A percentile compares a stretch with the other conserved stretches of the same genome.
Conservation (phyloP, 2,329 filamentous ascomycete species). For the Aspergillus jensenii region DNA sequence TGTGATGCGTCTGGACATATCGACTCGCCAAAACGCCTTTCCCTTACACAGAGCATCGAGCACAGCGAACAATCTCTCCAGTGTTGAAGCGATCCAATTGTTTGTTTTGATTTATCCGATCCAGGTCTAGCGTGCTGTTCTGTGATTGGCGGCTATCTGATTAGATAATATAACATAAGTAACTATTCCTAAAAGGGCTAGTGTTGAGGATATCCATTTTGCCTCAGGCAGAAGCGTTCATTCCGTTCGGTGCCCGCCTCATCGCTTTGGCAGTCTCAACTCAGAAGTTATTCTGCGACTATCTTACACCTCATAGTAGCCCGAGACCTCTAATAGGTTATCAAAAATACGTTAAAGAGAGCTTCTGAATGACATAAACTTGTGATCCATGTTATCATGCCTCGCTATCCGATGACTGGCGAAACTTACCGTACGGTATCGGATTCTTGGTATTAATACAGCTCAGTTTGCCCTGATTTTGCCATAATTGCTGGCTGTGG, state of each 20-base stretch:
- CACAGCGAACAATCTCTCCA: not conserved
- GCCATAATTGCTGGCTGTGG: not conserved
- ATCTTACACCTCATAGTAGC: not conserved
- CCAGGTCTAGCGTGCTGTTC: constrained; percentile 3
- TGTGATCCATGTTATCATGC: constrained; percentile 6
- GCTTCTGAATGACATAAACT: not conserved
- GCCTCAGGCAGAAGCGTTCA: not conserved
- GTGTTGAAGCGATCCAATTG: constrained; percentile 2
- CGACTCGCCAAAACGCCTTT: not conserved
- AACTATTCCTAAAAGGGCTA: not conserved
- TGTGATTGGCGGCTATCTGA: not conserved
- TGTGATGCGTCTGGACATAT: no score
- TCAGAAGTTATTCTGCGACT: not conserved
- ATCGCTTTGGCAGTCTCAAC: not conserved
- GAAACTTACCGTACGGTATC: not conserved
- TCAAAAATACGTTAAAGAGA: not conserved
- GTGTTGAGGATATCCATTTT: not conserved
- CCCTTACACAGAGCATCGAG: not conserved
- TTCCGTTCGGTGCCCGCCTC: not conserved
- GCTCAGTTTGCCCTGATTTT: not conserved
- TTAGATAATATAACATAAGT: not conserved
- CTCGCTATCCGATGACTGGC: not conserved
- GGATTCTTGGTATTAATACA: not conserved
- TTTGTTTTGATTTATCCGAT: constrained; percentile 36
- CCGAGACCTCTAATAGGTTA: not conserved